Percentiles rank a stretch among this genome's conserved stretches.
phyloP scores from a whole-genome alignment of 805 yeast genomes.

The Pichia insulana region DNA sequence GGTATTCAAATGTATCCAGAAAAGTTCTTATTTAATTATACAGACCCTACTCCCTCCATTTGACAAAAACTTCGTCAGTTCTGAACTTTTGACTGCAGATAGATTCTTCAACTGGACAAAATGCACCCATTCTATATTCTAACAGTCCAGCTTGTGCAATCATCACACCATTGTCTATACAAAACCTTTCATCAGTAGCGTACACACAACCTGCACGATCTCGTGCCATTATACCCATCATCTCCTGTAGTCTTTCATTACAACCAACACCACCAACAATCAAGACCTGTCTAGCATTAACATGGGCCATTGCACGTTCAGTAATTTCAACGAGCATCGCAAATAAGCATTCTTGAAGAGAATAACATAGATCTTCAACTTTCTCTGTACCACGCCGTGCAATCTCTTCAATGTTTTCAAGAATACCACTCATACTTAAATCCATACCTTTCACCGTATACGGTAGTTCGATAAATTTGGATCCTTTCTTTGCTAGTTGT shows the following conservation, averaged over 20 bases:
- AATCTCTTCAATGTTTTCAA: slow-evolving; percentile 67
- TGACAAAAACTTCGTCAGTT: slow-evolving; percentile 86
- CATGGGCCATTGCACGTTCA: slow-evolving; percentile 98
- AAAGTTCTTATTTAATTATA: neutral
- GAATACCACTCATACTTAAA: slow-evolving; percentile 88
- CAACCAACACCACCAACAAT: slow-evolving; percentile 99
- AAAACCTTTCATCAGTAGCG: slow-evolving; percentile 94
- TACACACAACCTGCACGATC: slow-evolving; percentile 84
- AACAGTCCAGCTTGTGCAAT: slow-evolving; percentile 96
- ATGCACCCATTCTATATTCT: slow-evolving; percentile 75
- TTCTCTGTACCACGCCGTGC: slow-evolving; percentile 25
- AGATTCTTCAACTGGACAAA: slow-evolving; percentile 50
- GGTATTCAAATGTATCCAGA: no score
- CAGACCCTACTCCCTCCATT: slow-evolving; percentile 50
- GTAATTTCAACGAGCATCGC: slow-evolving; percentile 98
- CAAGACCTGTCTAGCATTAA: slow-evolving; percentile 75
- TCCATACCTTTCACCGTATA: slow-evolving; percentile 99
- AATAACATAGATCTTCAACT: slow-evolving; percentile 73
- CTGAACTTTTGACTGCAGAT: slow-evolving; percentile 91
- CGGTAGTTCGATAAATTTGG: slow-evolving; percentile 65
- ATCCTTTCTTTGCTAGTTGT: slow-evolving; percentile 73
- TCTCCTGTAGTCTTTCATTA: slow-evolving; percentile 80
- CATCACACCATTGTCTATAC: slow-evolving; percentile 98
- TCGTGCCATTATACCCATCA: slow-evolving; percentile 93
- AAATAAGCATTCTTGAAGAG: slow-evolving; percentile 84